phyloP scores from a whole-genome alignment of 2,329 filamentous ascomycete species.

The Cercospora sojina region DNA sequence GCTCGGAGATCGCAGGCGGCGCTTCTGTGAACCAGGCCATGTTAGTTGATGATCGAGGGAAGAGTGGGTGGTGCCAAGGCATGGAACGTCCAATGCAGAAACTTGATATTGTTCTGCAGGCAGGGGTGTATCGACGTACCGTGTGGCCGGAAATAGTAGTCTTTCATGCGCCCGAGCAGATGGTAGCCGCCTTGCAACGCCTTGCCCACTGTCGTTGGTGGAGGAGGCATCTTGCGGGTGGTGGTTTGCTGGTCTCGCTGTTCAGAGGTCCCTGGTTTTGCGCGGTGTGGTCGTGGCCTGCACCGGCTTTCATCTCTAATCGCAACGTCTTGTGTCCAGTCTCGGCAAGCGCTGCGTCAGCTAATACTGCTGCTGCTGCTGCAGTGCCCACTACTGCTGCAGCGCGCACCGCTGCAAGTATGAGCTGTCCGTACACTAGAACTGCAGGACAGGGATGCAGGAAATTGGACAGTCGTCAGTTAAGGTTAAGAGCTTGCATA shows the following conservation, averaged over 20 bases:
- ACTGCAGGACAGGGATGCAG: not conserved
- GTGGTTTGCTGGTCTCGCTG: not conserved
- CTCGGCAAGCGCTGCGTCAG: not conserved
- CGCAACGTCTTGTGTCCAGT: not conserved
- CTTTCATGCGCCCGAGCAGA: slow-evolving; percentile 18
- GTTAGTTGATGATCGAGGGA: slow-evolving; percentile 1
- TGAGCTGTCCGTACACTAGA: not conserved
- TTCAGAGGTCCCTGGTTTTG: not conserved
- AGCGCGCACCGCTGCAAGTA: not conserved
- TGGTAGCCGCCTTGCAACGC: slow-evolving; percentile 17
- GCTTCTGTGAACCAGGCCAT: slow-evolving; percentile 18
- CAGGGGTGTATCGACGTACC: slow-evolving; percentile 9
- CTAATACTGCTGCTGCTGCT: not conserved
- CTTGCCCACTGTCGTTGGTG: slow-evolving; percentile 16
- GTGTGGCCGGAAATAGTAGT: slow-evolving; percentile 21
- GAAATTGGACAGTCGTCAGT: slow-evolving; percentile 1
- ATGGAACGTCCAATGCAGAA: slow-evolving; percentile 3
- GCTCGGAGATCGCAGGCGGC: slow-evolving; percentile 28
- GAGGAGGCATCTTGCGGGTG: slow-evolving; percentile 7
- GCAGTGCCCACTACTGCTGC: not conserved
- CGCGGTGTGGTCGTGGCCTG: not conserved
- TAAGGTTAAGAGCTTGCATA: slow-evolving; percentile 12
- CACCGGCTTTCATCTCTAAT: not conserved
- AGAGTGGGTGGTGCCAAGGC: not conserved
- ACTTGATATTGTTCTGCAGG: slow-evolving; percentile 11